Base-by-base conservation (phyloP, 257 asterid species). In the Haberlea rhodopensis region DNA sequence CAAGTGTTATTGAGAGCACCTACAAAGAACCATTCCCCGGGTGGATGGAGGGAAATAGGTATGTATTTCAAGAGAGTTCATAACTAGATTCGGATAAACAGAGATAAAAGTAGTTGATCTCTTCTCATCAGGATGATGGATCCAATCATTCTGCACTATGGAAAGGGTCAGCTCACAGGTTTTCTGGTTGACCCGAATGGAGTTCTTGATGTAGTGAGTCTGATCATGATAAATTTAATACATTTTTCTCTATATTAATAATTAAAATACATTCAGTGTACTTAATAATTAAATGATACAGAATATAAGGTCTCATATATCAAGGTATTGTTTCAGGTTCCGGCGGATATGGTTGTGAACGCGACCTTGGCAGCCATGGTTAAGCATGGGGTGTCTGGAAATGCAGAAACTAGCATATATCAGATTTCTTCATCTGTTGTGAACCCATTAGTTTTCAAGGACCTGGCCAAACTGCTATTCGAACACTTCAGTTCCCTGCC, bases 41-140 rank as follows among this genome's bases (percentile, higher is more conserved):
- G 72, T 94, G 99, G 99, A 94, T 94, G 87, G 97, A 94, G 79
- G 99, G n/a, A 72, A 94, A 79, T 85, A 94, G 96, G 99, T 86
- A 51, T 43, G 19, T 71, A 53, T 56, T 55, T 62, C 40, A 37
- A 29, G n/a, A 63, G 19, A 40, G 25, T 3, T 26, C 27, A 5
- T 37, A 19, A n/a, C 53, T 58, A 48, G 32, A 61, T 8, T 40
- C 1, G 1, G 8, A 22, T 59, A 24, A 32, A 64, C 56, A 2
- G 61, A 53, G 24, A 31, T 37, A 45, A 63, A 62, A 53, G 64
- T 23, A 22, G 18, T 6, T 16, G 49, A n/a, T 54, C 34, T 40
- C 68, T 61, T 27, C 5, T 63, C 25, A 65, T 49, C 76, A 92
- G 99, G 85, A 94, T 94, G 99, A 87, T 94, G 97, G 99, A 94